These are phyloP conservation scores for Suillus ampliporus DNA, from an alignment of 768 basidiomycete species.

Conservation along the genomic window DNA sequence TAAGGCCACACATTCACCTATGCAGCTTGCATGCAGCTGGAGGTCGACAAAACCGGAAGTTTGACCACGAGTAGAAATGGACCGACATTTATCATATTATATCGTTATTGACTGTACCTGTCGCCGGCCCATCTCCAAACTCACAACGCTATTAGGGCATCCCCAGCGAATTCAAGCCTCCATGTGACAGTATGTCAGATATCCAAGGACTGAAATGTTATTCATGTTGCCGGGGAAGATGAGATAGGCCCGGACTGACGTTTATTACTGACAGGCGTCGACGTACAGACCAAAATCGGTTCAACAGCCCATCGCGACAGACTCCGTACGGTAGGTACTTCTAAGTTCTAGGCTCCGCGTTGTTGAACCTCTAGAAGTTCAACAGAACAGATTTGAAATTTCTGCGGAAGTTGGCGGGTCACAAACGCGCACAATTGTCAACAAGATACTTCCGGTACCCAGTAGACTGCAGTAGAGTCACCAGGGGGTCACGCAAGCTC, in stretches of 20 bases:
- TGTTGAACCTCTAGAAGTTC: too few species aligned
- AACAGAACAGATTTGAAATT: too few species aligned
- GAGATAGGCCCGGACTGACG: too few species aligned
- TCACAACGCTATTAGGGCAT: too few species aligned
- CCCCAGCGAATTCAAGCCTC: background rate
- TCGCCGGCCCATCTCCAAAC: too few species aligned
- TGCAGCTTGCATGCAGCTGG: background rate
- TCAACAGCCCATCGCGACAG: background rate
- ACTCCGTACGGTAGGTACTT: background rate
- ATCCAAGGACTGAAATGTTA: background rate
- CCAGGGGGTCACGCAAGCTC: too few species aligned
- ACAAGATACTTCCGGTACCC: background rate
- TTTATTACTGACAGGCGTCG: too few species aligned
- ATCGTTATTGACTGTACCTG: too few species aligned
- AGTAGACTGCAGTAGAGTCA: too few species aligned
- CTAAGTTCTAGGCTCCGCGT: too few species aligned
- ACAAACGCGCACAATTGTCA: background rate
- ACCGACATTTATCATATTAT: too few species aligned
- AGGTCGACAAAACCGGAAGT: background rate
- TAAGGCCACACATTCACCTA: background rate
- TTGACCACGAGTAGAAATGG: background rate
- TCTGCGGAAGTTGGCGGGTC: background rate
- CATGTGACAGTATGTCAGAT: background rate
- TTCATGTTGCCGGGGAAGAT: too few species aligned
- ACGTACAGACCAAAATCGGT: background rate